Conservation (phyloP, 331 rosid species). For the Malus hybrid region DNA sequence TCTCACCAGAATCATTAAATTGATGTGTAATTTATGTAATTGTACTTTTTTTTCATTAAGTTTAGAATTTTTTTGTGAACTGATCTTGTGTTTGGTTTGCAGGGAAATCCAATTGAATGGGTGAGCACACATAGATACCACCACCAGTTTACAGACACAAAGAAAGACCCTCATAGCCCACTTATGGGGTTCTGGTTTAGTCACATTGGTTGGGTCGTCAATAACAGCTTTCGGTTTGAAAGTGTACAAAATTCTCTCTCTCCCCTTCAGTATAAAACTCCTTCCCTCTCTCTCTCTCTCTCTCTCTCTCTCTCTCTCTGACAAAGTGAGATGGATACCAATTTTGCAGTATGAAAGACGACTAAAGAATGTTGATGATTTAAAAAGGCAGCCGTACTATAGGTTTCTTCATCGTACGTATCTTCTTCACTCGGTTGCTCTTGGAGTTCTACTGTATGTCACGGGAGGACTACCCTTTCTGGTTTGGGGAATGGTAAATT, state of each 20-base stretch:
- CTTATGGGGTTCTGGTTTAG: conserved; percentile 81
- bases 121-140: conserved; percentile 89
- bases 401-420: conserved; percentile 51
- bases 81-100: neutral
- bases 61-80: too few relatives aligned
- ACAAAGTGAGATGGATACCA: neutral
- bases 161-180: conserved; percentile 88
- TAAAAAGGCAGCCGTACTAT: conserved; percentile 66
- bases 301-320: neutral
- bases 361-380: conserved; percentile 56
- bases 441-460: conserved; percentile 51
- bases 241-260: conserved; percentile 28
- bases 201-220: conserved; percentile 70
- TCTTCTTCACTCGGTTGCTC: conserved; percentile 52
- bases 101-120: conserved; percentile 90
- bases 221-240: conserved; percentile 28
- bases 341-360: conserved; percentile 52
- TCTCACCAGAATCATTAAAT: too few relatives aligned
- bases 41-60: too few relatives aligned
- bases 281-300: neutral
- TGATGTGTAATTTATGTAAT: too few relatives aligned
- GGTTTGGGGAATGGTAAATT: conserved; percentile 69
- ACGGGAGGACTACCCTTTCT: conserved; percentile 74
- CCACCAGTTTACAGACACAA: conserved; percentile 75
- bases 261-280: too few relatives aligned